Percentiles rank a stretch among this genome's conserved stretches.
Evolutionary conservation across 495 filamentous ascomycete species (phyloP).

Genomic region (Penicillium nucicola): DNA sequence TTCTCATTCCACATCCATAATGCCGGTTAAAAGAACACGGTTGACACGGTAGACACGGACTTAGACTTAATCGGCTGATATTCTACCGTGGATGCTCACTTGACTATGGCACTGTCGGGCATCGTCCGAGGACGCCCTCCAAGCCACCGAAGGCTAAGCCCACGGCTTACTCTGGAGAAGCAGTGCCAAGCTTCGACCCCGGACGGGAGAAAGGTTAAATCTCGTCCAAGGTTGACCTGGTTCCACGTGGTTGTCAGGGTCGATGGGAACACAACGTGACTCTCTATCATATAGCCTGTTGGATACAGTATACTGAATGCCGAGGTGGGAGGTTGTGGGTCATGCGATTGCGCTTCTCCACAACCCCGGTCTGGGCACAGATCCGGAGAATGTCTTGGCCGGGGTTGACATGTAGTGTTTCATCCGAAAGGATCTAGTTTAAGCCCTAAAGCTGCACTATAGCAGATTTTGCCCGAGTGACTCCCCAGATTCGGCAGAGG

Average conservation of each 20-base stretch:
- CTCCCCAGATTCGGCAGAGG: not conserved
- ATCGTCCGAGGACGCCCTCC: slow-evolving; percentile 12
- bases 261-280: too few species aligned
- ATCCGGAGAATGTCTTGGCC: not conserved
- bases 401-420: not conserved
- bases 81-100: not conserved
- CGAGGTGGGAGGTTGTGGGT: too few species aligned
- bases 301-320: too few species aligned
- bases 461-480: too few species aligned
- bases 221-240: too few species aligned
- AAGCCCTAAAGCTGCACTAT: not conserved
- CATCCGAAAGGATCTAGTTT: not conserved
- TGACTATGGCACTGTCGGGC: slow-evolving; percentile 3
- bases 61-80: not conserved
- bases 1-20: too few species aligned
- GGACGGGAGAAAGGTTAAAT: not conserved
- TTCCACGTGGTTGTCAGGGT: too few species aligned
- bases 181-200: slow-evolving; percentile 13
- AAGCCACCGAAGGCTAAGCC: slow-evolving; percentile 4
- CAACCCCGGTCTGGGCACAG: slow-evolving; percentile 6
- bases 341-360: not conserved
- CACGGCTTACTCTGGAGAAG: slow-evolving; percentile 6
- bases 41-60: not conserved
- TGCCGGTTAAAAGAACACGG: too few species aligned
- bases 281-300: too few species aligned